Conservation (phyloP, 306 rosid genomes). For the Cucumis hystrix region DNA sequence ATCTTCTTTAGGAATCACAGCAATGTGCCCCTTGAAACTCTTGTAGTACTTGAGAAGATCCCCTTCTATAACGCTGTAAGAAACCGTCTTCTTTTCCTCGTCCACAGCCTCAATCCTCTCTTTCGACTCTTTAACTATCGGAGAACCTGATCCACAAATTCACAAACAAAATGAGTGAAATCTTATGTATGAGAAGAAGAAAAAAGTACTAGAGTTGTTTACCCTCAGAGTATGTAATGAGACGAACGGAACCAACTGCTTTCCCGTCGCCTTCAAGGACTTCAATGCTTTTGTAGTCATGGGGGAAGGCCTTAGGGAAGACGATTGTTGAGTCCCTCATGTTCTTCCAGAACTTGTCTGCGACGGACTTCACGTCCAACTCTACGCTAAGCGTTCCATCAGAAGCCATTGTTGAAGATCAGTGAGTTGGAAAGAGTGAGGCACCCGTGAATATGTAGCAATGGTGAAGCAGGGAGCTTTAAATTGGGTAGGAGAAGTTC, state of each 20-base stretch:
- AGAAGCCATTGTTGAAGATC: constrained; percentile 9
- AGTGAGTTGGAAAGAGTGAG: not conserved
- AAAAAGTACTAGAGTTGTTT: not conserved
- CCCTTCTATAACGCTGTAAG: constrained; percentile 48
- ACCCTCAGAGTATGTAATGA: constrained; percentile 49
- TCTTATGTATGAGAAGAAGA: not conserved
- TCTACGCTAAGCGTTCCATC: constrained; percentile 30
- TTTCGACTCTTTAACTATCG: constrained; percentile 36
- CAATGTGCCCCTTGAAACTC: constrained; percentile 35
- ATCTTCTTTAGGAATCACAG: constrained; percentile 29
- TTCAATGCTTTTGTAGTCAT: constrained; percentile 73
- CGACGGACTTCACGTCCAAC: constrained; percentile 26
- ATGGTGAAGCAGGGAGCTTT: constrained; percentile 6
- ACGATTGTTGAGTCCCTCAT: constrained; percentile 23
- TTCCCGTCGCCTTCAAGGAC: constrained; percentile 73
- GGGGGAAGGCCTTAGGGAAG: constrained; percentile 38
- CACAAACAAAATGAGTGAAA: not conserved
- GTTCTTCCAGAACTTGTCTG: constrained; percentile 29
- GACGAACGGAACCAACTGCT: constrained; percentile 56
- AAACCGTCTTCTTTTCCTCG: constrained; percentile 33
- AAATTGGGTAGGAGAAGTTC: constrained; percentile 24
- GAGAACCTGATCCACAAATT: constrained; percentile 30
- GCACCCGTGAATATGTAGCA: not conserved
- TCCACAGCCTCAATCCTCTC: constrained; percentile 50
- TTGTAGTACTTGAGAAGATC: constrained; percentile 70